Conservation (phyloP, 2,329 filamentous ascomycete species). For the Ophiognomonia clavigignenti-juglandacearum region DNA sequence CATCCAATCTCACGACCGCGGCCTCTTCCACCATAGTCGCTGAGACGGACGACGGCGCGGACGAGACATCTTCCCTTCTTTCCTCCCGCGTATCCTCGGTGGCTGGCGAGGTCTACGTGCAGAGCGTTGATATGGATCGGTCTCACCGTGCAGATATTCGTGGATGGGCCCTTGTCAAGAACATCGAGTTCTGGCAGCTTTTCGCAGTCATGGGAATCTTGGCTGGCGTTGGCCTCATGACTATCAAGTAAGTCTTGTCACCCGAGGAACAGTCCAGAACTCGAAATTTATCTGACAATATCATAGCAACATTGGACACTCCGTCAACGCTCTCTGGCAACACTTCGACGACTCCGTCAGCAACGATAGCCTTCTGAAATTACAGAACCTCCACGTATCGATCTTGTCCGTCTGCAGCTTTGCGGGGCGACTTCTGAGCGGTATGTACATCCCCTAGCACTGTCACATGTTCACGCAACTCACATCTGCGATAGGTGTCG, state of each 20-base stretch:
- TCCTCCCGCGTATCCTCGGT: slow-evolving; percentile 60
- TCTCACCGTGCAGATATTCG: slow-evolving; percentile 87
- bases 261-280: background rate
- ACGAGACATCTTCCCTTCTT: slow-evolving; percentile 79
- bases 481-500: slow-evolving; percentile 58
- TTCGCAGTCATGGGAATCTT: slow-evolving; percentile 86
- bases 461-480: slow-evolving; percentile 3
- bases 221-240: slow-evolving; percentile 93
- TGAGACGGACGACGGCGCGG: slow-evolving; percentile 38
- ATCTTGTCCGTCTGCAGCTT: slow-evolving; percentile 90
- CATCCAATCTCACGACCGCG: slow-evolving; percentile 18
- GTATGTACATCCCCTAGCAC: slow-evolving; percentile 37
- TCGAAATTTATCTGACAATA: background rate
- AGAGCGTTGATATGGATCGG: slow-evolving; percentile 65
- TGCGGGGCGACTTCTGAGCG: slow-evolving; percentile 70
- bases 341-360: slow-evolving; percentile 71
- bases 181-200: slow-evolving; percentile 83
- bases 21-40: slow-evolving; percentile 17
- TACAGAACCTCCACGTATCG: slow-evolving; percentile 88
- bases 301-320: slow-evolving; percentile 85
- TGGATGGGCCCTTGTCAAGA: slow-evolving; percentile 68
- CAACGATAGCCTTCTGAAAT: slow-evolving; percentile 70
- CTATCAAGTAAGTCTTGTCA: slow-evolving; percentile 74
- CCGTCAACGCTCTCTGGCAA: slow-evolving; percentile 82
- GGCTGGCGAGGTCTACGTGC: slow-evolving; percentile 45